Conservation (phyloP, 2,329 filamentous ascomycete species). For the Sphaerulina vaccinii region DNA sequence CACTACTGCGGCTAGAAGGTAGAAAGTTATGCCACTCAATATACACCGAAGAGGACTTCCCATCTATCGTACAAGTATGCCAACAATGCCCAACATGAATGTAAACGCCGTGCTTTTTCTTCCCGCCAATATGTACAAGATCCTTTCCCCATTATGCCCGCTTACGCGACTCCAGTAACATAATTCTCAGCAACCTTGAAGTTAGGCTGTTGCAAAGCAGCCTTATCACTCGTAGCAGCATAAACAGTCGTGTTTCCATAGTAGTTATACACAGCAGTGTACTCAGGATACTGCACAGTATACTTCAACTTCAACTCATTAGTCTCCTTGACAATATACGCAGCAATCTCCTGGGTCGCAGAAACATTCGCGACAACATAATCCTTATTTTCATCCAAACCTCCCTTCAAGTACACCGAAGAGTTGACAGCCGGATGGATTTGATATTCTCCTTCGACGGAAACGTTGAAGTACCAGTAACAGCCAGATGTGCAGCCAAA, state of each 20-base stretch:
- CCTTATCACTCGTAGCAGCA: slow-evolving; percentile 23
- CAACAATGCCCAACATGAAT: no score
- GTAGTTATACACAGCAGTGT: slow-evolving; percentile 15
- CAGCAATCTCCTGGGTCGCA: slow-evolving; percentile 16
- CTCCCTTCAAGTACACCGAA: slow-evolving; percentile 21
- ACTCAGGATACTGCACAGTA: slow-evolving; percentile 6
- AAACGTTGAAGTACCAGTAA: slow-evolving; percentile 26
- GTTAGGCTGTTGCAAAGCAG: slow-evolving; percentile 19
- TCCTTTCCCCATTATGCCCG: background rate
- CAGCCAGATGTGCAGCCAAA: slow-evolving; percentile 29
- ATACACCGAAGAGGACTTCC: no score
- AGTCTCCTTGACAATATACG: slow-evolving; percentile 24
- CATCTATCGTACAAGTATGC: no score
- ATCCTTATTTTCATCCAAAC: slow-evolving; percentile 15
- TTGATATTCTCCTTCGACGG: slow-evolving; percentile 12
- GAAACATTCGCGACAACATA: slow-evolving; percentile 15
- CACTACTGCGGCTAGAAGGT: no score
- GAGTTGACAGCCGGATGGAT: slow-evolving; percentile 20
- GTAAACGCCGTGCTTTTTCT: no score
- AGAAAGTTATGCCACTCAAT: no score
- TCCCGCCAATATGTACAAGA: background rate
- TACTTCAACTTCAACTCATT: slow-evolving; percentile 25
- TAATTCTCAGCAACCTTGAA: slow-evolving; percentile 25
- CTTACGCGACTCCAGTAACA: slow-evolving; percentile 19
- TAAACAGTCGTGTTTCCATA: slow-evolving; percentile 26